Base-by-base conservation (phyloP, 352 stramenopile genomes). In the Blastocystis sp. region DNA sequence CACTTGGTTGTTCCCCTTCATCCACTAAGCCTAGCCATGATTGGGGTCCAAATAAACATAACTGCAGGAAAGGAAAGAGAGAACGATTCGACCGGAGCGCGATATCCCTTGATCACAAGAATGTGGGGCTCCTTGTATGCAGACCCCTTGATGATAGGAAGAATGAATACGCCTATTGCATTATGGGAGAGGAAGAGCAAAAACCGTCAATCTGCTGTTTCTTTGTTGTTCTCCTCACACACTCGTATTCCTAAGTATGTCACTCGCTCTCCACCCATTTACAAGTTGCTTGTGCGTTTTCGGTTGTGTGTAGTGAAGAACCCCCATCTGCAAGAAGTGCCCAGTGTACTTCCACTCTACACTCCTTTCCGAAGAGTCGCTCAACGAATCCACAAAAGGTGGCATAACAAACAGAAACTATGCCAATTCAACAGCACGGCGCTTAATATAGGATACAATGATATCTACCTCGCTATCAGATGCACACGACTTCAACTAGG, bases 371-470 rank as follows among this genome's bases (percentile, higher is more conserved):
- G 40, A 28, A 28, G 74, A 70, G 2, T 66, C 23, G 21, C 9
- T 11, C n/a, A 84, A 56, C 21, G 74, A 69, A 53, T 84, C 53
- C 23, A 2, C 9, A 48, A 40, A 69, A 5, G 2, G 19, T 41
- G 17, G 10, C 74, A 84, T 84, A 67, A 84, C 74, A 84, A 84
- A 84, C 74, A 84, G 48, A 56, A 67, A 45, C 17, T 53, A 81
- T 59, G 40, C 34, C 28, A 76, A 45, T 70, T 48, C 59, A 52
- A 45, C 38, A 67, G 53, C 56, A 21, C 74, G 38, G 67, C 21
- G 7, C 34, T 84, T 84, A 2, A 84, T 1, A 52, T 84, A 84
- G 34, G 11, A 41, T 66, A 69, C 48, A 17, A 84, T 67, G 19
- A 56, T 10, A 17, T 56, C 17, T 9, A 84, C 45, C 23, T 84